These are phyloP conservation scores for Colletotrichum karsti DNA, from an alignment of 2,329 filamentous ascomycete genomes.

Conservation along the genomic window DNA sequence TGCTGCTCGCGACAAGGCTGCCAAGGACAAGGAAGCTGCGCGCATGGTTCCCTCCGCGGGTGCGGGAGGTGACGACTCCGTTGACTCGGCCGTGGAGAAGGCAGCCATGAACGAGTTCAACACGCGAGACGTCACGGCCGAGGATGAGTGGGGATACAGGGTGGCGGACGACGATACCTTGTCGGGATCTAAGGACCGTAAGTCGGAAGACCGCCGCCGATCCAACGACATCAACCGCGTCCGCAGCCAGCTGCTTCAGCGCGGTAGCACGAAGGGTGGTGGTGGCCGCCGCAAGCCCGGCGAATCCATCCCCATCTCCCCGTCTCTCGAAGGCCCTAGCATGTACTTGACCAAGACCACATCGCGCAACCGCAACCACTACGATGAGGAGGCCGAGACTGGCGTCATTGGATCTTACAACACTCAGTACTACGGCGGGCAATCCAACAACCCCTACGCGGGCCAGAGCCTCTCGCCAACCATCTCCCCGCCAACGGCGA, in stretches of 20 bases:
- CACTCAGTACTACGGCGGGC: slow-evolving; percentile 38
- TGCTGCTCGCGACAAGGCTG: slow-evolving; percentile 67
- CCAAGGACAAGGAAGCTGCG: slow-evolving; percentile 67
- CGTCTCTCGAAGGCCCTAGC: slow-evolving; percentile 35
- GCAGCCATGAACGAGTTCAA: slow-evolving; percentile 56
- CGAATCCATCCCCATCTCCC: slow-evolving; percentile 49
- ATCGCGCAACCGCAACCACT: slow-evolving; percentile 42
- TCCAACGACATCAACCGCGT: slow-evolving; percentile 48
- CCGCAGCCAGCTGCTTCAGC: slow-evolving; percentile 45
- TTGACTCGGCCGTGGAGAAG: slow-evolving; percentile 44
- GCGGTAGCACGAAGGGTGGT: slow-evolving; percentile 54
- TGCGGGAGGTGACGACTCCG: slow-evolving; percentile 30
- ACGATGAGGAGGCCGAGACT: slow-evolving; percentile 54
- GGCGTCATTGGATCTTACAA: slow-evolving; percentile 36
- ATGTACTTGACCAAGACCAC: slow-evolving; percentile 38
- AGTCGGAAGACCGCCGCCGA: slow-evolving; percentile 44
- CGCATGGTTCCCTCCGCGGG: slow-evolving; percentile 67
- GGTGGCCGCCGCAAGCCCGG: slow-evolving; percentile 59
- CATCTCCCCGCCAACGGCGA: neutral
- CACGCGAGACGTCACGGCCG: slow-evolving; percentile 41
- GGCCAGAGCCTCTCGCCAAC: slow-evolving; percentile 20
- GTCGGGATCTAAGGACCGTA: slow-evolving; percentile 36
- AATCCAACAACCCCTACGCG: slow-evolving; percentile 23
- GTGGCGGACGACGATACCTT: slow-evolving; percentile 45
- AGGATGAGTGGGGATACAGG: slow-evolving; percentile 48